These are phyloP conservation scores for Calocybe cyanea DNA, from an alignment of 768 basidiomycete genomes.

Conservation along the genomic window DNA sequence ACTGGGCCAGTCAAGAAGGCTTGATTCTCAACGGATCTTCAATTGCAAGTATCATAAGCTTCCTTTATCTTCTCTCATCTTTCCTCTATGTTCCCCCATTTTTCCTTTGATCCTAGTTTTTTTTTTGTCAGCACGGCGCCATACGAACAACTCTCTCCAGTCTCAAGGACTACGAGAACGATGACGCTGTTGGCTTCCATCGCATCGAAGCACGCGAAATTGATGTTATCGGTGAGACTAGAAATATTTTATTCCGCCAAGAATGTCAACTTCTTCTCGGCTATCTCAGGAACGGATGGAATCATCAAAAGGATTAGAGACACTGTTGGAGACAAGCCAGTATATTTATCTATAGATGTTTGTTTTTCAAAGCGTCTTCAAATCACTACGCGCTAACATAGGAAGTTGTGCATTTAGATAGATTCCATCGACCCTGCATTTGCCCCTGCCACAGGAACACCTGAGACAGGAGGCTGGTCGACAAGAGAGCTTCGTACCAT, in stretches of 20 bases:
- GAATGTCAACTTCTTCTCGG: background rate
- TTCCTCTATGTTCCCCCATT: constrained; percentile 15
- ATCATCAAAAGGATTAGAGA: constrained; percentile 80
- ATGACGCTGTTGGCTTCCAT: constrained; percentile 76
- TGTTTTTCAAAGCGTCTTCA: constrained; percentile 17
- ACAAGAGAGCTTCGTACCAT: constrained; percentile 79
- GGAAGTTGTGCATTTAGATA: constrained; percentile 46
- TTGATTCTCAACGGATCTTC: constrained; percentile 73
- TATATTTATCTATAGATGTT: constrained; percentile 78
- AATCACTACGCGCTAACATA: background rate
- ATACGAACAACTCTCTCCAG: constrained; percentile 82
- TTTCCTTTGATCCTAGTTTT: constrained; percentile 71
- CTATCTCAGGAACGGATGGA: constrained; percentile 54
- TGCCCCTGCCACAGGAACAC: constrained; percentile 82
- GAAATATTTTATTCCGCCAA: background rate
- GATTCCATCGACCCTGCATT: constrained; percentile 80
- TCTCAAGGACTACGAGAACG: constrained; percentile 72
- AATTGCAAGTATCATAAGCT: constrained; percentile 67
- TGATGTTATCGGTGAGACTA: constrained; percentile 60
- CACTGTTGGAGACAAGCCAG: constrained; percentile 70
- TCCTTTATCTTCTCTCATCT: constrained; percentile 8
- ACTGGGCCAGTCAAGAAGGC: constrained; percentile 82
- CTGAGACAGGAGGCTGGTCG: constrained; percentile 83
- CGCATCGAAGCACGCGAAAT: constrained; percentile 84
- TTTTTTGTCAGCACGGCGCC: constrained; percentile 69